phyloP scores from a whole-genome alignment of 2,329 filamentous ascomycete genomes.

The Aspergillus alliaceus region DNA sequence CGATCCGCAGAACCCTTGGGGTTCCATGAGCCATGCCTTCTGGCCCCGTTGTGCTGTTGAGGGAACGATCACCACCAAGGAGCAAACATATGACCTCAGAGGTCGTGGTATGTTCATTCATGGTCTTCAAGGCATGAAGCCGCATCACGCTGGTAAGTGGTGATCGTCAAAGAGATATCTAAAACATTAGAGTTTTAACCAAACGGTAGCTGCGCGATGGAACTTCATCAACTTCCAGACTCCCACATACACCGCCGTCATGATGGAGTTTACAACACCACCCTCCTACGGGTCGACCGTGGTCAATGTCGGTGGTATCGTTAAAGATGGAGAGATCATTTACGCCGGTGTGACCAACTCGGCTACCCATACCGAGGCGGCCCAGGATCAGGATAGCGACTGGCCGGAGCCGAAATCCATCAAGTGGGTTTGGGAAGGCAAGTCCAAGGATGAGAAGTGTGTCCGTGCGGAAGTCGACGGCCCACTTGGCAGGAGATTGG shows the following conservation, averaged over 20 bases:
- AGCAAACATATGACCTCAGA: conserved; percentile 77
- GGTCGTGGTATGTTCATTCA: conserved; percentile 79
- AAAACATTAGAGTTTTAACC: conserved; percentile 5
- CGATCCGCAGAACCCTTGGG: conserved; percentile 84
- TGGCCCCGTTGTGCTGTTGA: conserved; percentile 85
- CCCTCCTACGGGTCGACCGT: conserved; percentile 84
- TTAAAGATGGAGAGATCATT: conserved; percentile 77
- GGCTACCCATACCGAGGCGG: conserved; percentile 67
- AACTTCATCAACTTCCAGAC: conserved; percentile 93
- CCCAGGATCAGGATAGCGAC: conserved; percentile 72
- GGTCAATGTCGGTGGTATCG: conserved; percentile 80
- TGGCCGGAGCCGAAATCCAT: conserved; percentile 84
- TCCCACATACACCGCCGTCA: conserved; percentile 77
- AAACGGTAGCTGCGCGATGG: conserved; percentile 69
- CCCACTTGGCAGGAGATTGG: conserved; percentile 66
- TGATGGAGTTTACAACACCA: conserved; percentile 97
- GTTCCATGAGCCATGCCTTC: conserved; percentile 86
- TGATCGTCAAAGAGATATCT: neutral
- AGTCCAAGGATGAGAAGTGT: conserved; percentile 71
- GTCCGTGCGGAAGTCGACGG: conserved; percentile 71
- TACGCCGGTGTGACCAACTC: conserved; percentile 66
- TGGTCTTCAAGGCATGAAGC: conserved; percentile 97
- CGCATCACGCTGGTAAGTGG: conserved; percentile 77
- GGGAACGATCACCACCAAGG: conserved; percentile 79
- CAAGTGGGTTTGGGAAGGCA: conserved; percentile 76